Evolutionary conservation across 768 basidiomycete species (phyloP).

Genomic region (Lentinula aciculospora): DNA sequence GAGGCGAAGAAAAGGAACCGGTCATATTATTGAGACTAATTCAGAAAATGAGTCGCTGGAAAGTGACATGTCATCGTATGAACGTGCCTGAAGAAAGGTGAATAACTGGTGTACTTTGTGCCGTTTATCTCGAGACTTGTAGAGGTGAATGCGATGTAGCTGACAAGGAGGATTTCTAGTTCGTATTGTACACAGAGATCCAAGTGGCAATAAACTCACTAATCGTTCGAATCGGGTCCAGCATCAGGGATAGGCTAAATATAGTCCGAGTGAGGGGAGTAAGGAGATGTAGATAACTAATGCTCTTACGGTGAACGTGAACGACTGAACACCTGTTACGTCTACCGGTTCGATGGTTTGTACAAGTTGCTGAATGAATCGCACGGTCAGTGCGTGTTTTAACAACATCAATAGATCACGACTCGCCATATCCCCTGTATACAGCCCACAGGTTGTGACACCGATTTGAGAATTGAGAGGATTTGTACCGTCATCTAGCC

Average conservation of each 20-base stretch:
- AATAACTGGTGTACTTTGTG: conserved; percentile 35
- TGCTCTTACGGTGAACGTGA: conserved; percentile 51
- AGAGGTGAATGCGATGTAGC: conserved; percentile 58
- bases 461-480: conserved; percentile 51
- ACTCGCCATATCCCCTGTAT: conserved; percentile 47
- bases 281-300: neutral
- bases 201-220: conserved; percentile 35
- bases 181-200: neutral
- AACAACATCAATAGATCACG: neutral
- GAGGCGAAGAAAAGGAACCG: conserved; percentile 47
- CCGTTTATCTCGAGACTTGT: conserved; percentile 24
- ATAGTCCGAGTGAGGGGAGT: neutral
- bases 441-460: conserved; percentile 48
- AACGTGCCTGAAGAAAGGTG: conserved; percentile 55
- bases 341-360: conserved; percentile 54
- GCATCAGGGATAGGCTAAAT: conserved; percentile 48
- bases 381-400: neutral
- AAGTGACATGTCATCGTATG: conserved; percentile 1
- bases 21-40: conserved; percentile 52
- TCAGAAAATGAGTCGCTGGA: neutral
- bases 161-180: conserved; percentile 18
- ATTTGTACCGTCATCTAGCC: conserved; percentile 55
- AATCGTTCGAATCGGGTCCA: conserved; percentile 50
- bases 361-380: conserved; percentile 39
- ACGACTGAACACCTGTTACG: conserved; percentile 38